Evolutionary conservation across 1,284 basidiomycete genomes (phyloP).

Genomic region (Gymnopus androsaceus): DNA sequence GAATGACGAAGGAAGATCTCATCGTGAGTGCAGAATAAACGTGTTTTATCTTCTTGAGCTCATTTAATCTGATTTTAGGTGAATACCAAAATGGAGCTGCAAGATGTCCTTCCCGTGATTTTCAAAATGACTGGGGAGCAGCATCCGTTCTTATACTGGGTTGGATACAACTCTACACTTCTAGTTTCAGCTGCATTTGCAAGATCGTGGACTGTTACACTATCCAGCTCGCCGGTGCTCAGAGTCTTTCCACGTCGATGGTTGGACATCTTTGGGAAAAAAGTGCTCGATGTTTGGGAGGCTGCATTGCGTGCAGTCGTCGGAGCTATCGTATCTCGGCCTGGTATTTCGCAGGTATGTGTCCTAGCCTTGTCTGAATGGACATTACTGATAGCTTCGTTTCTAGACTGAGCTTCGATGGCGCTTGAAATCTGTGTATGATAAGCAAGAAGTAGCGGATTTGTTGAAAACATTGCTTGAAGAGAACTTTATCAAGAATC

Average conservation of each 20-base stretch:
- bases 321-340: conserved; percentile 64
- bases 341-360: conserved; percentile 74
- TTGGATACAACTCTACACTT: conserved; percentile 61
- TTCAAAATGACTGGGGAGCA: conserved; percentile 46
- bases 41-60: background rate
- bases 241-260: conserved; percentile 71
- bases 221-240: conserved; percentile 46
- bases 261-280: conserved; percentile 70
- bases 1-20: conserved; percentile 49
- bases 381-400: background rate
- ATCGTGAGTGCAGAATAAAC: conserved; percentile 39
- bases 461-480: conserved; percentile 57
- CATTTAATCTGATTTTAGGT: conserved; percentile 22
- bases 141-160: conserved; percentile 65
- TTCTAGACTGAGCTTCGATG: conserved; percentile 65
- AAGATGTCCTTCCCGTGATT: conserved; percentile 35
- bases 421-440: conserved; percentile 67
- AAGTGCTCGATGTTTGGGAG: conserved; percentile 66
- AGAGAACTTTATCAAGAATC: conserved; percentile 47
- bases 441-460: conserved; percentile 74
- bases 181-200: conserved; percentile 57
- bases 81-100: conserved; percentile 23
- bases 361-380: background rate
- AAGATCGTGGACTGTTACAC: conserved; percentile 58
- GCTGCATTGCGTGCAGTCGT: conserved; percentile 68